Evolutionary conservation across 1,284 basidiomycete genomes (phyloP), one percentile per base, ranked within the genome.

Genomic region (Rhodotorula glutinis): DNA sequence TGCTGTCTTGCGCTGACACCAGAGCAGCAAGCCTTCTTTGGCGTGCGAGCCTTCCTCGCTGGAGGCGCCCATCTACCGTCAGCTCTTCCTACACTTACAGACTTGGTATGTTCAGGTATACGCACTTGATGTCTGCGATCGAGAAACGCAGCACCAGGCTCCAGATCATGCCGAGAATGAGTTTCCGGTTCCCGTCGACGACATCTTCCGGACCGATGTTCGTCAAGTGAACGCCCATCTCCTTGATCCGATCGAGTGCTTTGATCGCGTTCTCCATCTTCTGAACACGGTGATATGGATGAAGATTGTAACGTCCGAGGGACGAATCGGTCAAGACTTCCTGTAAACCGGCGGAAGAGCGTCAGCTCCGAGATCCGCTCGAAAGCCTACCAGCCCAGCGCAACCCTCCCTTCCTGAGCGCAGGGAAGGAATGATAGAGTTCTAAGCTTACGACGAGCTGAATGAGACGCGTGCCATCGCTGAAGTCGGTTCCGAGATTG

Each of bases 181-280:
- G 88, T 79, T 98, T 98, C 69, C 95, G 80, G 78, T 97, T 97
- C 38, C 94, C 94, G 78, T 98, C 95, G 67, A 98, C 93, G 77
- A 98, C 97, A 78, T 98, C 94, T 92, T 95, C 92, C 11, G 92
- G 89, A 54, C 95, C 94, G 63, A 98, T 97, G 79, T 98, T 98
- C 41, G 95, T 98, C 69, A 98, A 82, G 76, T 95, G 94, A 62
- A 98, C 92, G 11, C 94, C 95, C 74, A 94, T 84, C 52, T 90
- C 91, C 56, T 88, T 89, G 79, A 98, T 97, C 79, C 97, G 97
- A 74, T 95, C 91, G 49, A 98, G 81, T 0, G 95, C 95, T 78
- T 91, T 92, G 79, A 93, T 94, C 59, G 96, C 94, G 78, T 98
- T 98, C 83, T 98, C 95, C 4, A 93, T 93, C 77, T 94, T 97